Evolutionary conservation across 176 grass and related monocot species (phyloP).

Genomic region (Ensete glaucum): DNA sequence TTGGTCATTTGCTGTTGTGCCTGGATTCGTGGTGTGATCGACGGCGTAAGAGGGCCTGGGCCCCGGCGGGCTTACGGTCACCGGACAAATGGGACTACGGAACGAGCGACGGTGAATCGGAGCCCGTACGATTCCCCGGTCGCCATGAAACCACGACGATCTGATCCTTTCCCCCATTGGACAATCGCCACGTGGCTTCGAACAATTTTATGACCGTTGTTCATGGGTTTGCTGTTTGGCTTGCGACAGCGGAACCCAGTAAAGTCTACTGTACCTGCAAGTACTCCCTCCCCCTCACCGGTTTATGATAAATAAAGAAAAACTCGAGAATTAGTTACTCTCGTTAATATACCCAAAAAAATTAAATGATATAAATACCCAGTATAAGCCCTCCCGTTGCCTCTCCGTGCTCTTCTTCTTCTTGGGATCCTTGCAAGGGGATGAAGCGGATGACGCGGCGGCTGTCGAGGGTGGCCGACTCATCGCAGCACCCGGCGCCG

Average conservation of each 20-base stretch:
- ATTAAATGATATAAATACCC: not conserved
- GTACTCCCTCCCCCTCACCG: not conserved
- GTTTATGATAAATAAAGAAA: not conserved
- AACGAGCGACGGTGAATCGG: no score
- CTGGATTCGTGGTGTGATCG: no score
- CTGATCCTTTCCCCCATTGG: no score
- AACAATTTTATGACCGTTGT: no score
- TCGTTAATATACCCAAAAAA: not conserved
- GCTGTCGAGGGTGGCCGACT: conserved; percentile 10
- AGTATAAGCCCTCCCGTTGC: not conserved
- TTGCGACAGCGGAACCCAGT: not conserved
- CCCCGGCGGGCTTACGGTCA: no score
- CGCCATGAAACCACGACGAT: no score
- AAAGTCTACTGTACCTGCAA: not conserved
- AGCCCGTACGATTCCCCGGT: no score
- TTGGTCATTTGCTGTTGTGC: no score
- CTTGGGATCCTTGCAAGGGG: not conserved
- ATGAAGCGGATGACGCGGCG: conserved; percentile 10
- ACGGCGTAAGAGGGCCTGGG: no score
- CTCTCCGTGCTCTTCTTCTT: not conserved
- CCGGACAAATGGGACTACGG: no score
- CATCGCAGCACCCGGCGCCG: not conserved
- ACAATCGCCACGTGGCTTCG: no score
- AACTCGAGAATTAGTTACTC: not conserved
- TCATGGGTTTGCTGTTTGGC: no score